Conservation (phyloP, 2,329 filamentous ascomycete species). For the Neofusicoccum umdonicola region DNA sequence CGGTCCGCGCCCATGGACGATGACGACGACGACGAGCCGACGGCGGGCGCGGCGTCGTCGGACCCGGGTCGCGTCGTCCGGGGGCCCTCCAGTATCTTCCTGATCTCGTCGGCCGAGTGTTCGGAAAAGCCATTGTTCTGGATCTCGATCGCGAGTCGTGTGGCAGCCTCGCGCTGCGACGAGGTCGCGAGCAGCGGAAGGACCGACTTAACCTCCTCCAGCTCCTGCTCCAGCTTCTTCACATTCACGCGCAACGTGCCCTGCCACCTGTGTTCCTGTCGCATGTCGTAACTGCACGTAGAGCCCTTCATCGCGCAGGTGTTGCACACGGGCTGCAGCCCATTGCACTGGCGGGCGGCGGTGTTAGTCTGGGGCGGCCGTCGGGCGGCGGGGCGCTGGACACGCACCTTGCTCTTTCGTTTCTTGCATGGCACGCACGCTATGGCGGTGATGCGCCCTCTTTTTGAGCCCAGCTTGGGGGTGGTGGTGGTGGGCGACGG, state of each 20-base stretch:
- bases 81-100: conserved; percentile 32
- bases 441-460: conserved; percentile 34
- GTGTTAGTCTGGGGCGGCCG: conserved; percentile 18
- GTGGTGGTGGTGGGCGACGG: conserved; percentile 17
- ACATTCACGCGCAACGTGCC: conserved; percentile 39
- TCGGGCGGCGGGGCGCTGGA: background rate
- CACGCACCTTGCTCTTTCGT: conserved; percentile 37
- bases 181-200: conserved; percentile 34
- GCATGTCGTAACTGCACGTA: conserved; percentile 38
- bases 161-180: conserved; percentile 33
- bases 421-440: conserved; percentile 40
- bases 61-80: background rate
- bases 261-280: conserved; percentile 39
- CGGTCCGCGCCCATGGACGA: conserved; percentile 7
- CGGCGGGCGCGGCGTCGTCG: background rate
- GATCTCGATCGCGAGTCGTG: conserved; percentile 36
- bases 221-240: conserved; percentile 35
- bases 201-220: conserved; percentile 40
- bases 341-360: conserved; percentile 30
- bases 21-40: background rate
- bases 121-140: conserved; percentile 38
- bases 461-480: conserved; percentile 15
- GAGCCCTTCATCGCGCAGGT: conserved; percentile 39
- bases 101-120: conserved; percentile 37
- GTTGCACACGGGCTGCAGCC: conserved; percentile 38